phyloP scores from a whole-genome alignment of 768 basidiomycete genomes.

The Lactarius pseudohatsudake region DNA sequence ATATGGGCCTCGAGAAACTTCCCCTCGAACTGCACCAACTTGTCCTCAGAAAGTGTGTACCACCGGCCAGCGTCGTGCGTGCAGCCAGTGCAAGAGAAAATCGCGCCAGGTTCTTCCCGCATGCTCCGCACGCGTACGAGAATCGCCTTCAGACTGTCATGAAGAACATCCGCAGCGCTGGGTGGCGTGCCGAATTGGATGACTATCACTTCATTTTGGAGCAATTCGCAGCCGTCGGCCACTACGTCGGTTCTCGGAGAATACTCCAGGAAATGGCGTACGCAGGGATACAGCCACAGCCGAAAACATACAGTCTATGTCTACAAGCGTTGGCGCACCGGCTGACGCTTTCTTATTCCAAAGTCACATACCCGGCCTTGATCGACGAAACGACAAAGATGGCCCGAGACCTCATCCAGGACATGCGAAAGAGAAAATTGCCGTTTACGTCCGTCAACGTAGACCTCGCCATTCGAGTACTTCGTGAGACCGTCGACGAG shows the following conservation, averaged over 20 bases:
- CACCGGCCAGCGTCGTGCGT: conserved; percentile 47
- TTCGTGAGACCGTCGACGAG: conserved; percentile 62
- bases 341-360: conserved; percentile 56
- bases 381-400: conserved; percentile 46
- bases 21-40: conserved; percentile 67
- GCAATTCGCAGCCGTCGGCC: conserved; percentile 76
- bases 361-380: conserved; percentile 38
- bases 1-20: conserved; percentile 48
- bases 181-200: conserved; percentile 45
- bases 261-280: conserved; percentile 60
- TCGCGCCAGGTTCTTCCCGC: conserved; percentile 39
- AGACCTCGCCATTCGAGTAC: conserved; percentile 65
- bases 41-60: conserved; percentile 67
- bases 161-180: conserved; percentile 62
- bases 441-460: conserved; percentile 59
- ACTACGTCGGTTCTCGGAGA: conserved; percentile 56
- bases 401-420: conserved; percentile 51
- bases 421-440: conserved; percentile 53
- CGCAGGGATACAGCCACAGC: conserved; percentile 46
- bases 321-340: conserved; percentile 73
- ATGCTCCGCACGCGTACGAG: conserved; percentile 57
- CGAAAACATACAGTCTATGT: conserved; percentile 60
- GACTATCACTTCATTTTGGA: conserved; percentile 77
- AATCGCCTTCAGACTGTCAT: conserved; percentile 65
- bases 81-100: conserved; percentile 44